Conservation (phyloP, 805 yeast genomes). For the Pichia kluyveri region DNA sequence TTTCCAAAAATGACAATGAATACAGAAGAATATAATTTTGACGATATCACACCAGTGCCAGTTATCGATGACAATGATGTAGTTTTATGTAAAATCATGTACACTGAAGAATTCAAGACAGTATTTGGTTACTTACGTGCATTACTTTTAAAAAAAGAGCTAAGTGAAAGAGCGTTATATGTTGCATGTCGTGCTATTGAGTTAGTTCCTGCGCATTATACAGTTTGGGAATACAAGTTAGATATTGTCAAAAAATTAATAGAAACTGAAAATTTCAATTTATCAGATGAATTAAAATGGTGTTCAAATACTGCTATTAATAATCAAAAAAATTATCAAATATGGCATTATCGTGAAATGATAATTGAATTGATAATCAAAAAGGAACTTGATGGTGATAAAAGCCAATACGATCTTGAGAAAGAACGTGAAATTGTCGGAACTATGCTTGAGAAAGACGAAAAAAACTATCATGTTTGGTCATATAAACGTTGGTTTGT, state of each 20-base stretch:
- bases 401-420: conserved; percentile 28
- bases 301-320: conserved; percentile 63
- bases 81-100: conserved; percentile 51
- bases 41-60: conserved; percentile 11
- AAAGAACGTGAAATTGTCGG: conserved; percentile 56
- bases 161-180: conserved; percentile 60
- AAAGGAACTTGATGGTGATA: conserved; percentile 1
- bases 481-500: conserved; percentile 83
- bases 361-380: conserved; percentile 32
- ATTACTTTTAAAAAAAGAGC: conserved; percentile 49
- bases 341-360: conserved; percentile 89
- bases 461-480: conserved; percentile 96
- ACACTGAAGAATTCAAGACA: conserved; percentile 60
- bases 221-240: conserved; percentile 73
- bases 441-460: conserved; percentile 65
- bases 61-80: conserved; percentile 9
- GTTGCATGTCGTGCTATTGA: conserved; percentile 57
- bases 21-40: conserved; percentile 7
- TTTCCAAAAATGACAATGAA: not conserved
- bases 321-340: conserved; percentile 87
- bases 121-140: conserved; percentile 56
- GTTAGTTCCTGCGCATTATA: conserved; percentile 80
- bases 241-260: conserved; percentile 36
- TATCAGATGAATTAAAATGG: conserved; percentile 64
- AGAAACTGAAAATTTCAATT: conserved; percentile 11